These are phyloP conservation scores for Mycena maculata DNA, from an alignment of 768 basidiomycete genomes.

Conservation along the genomic window DNA sequence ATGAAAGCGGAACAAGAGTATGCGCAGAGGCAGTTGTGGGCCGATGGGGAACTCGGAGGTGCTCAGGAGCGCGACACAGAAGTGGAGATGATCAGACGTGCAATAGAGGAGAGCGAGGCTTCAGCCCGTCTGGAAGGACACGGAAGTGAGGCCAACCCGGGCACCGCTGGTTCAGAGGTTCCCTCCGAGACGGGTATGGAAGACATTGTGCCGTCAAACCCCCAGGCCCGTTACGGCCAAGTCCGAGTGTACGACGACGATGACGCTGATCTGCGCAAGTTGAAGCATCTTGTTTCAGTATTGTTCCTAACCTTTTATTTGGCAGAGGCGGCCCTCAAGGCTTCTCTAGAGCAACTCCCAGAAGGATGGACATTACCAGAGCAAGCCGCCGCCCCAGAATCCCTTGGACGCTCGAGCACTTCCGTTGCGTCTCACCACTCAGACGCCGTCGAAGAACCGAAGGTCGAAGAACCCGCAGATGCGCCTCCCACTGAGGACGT, in stretches of 20 bases:
- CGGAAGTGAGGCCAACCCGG: slow-evolving; percentile 26
- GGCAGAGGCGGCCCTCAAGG: slow-evolving; percentile 80
- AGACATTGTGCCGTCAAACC: slow-evolving; percentile 12
- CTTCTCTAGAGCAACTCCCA: slow-evolving; percentile 78
- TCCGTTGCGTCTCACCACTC: slow-evolving; percentile 6
- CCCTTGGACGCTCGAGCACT: not conserved
- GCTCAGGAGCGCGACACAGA: slow-evolving; percentile 66
- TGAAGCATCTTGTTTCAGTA: not conserved
- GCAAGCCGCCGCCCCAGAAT: slow-evolving; percentile 14
- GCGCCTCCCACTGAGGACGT: slow-evolving; percentile 14
- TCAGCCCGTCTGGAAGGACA: slow-evolving; percentile 49
- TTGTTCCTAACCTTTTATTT: not conserved
- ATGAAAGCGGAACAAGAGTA: slow-evolving; percentile 76
- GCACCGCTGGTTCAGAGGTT: slow-evolving; percentile 33
- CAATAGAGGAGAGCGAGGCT: slow-evolving; percentile 71
- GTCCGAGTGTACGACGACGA: slow-evolving; percentile 84
- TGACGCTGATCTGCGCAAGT: slow-evolving; percentile 74
- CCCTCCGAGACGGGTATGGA: slow-evolving; percentile 39
- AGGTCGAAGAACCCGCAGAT: not conserved
- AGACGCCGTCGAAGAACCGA: not conserved
- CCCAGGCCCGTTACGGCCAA: slow-evolving; percentile 24
- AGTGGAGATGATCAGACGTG: slow-evolving; percentile 64
- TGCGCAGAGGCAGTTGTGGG: slow-evolving; percentile 71
- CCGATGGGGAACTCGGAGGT: slow-evolving; percentile 45
- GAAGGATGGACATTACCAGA: slow-evolving; percentile 59